Conservation (phyloP, 2,329 filamentous ascomycete genomes). For the Fusarium sp. region DNA sequence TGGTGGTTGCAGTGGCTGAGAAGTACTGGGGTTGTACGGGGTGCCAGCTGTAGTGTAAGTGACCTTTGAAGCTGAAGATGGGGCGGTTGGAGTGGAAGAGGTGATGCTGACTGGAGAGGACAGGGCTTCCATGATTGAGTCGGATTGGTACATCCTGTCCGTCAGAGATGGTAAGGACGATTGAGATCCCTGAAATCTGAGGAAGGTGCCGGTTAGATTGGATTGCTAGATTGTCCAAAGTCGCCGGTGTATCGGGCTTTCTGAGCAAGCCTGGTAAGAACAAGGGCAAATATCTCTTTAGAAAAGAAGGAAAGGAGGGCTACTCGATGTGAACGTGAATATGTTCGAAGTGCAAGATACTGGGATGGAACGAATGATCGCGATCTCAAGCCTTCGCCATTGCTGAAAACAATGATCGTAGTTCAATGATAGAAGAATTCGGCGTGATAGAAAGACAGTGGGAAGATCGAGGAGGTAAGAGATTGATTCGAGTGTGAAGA, state of each 20-base stretch:
- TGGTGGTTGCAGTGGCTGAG: slow-evolving; percentile 63
- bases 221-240: slow-evolving; percentile 29
- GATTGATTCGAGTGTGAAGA: slow-evolving; percentile 1
- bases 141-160: slow-evolving; percentile 36
- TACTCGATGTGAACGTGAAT: slow-evolving; percentile 2
- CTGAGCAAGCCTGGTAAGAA: slow-evolving; percentile 8
- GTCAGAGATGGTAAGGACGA: slow-evolving; percentile 30
- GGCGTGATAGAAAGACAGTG: slow-evolving; percentile 9
- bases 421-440: slow-evolving; percentile 11
- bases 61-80: slow-evolving; percentile 45
- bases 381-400: slow-evolving; percentile 28
- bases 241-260: slow-evolving; percentile 10
- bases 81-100: slow-evolving; percentile 40
- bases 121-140: slow-evolving; percentile 49
- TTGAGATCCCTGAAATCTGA: slow-evolving; percentile 36
- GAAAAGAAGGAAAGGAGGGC: slow-evolving; percentile 18
- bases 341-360: slow-evolving; percentile 18
- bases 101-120: slow-evolving; percentile 44
- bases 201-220: slow-evolving; percentile 50
- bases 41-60: slow-evolving; percentile 69
- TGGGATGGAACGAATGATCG: slow-evolving; percentile 27
- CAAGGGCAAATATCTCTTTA: slow-evolving; percentile 7
- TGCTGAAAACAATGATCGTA: slow-evolving; percentile 10
- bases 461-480: not conserved
- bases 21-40: slow-evolving; percentile 61